Conservation (phyloP, 2,329 filamentous ascomycete species). For the Xylariaceae sp. region DNA sequence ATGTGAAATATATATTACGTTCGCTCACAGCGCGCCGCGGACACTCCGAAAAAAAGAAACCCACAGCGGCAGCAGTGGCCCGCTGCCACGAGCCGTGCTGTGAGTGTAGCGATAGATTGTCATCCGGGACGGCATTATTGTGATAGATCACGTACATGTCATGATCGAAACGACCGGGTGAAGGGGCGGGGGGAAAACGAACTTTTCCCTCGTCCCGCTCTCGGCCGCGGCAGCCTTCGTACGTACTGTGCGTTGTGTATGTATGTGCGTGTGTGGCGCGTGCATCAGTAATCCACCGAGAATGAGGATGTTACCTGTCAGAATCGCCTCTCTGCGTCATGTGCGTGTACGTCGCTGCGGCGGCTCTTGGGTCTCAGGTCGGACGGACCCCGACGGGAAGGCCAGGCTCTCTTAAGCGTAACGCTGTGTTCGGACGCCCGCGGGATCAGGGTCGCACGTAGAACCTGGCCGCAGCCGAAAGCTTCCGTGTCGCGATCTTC, state of each 20-base stretch:
- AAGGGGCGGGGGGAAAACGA: background rate
- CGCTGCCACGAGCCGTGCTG: conserved; percentile 25
- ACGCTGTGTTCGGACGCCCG: conserved; percentile 26
- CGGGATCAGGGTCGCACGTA: conserved; percentile 16
- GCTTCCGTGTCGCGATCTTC: background rate
- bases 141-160: conserved; percentile 9
- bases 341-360: too few species aligned
- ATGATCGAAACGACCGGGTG: conserved; percentile 17
- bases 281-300: background rate
- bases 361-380: conserved; percentile 15
- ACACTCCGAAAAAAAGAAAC: background rate
- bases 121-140: background rate
- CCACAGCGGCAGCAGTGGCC: conserved; percentile 11
- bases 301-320: background rate
- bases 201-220: conserved; percentile 5
- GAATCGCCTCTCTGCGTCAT: too few species aligned
- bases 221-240: conserved; percentile 8
- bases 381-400: conserved; percentile 9
- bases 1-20: background rate
- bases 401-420: background rate
- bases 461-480: background rate
- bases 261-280: conserved; percentile 23
- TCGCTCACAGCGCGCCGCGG: background rate
- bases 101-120: background rate
- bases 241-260: conserved; percentile 16